These are phyloP conservation scores for Inga laurina DNA, from an alignment of 306 rosid genomes.

Conservation along the genomic window DNA sequence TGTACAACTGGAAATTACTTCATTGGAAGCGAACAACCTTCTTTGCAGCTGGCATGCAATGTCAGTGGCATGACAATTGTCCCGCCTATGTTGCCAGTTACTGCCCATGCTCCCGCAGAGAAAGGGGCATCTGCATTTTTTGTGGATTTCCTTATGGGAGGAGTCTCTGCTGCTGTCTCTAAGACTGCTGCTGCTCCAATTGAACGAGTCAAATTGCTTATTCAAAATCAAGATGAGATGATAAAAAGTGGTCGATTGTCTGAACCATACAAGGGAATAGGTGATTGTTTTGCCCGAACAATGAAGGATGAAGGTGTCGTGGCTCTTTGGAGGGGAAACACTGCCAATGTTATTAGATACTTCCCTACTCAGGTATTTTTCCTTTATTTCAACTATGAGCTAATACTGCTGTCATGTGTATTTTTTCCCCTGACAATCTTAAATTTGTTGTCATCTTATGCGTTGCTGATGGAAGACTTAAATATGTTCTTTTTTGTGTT, in stretches of 20 bases:
- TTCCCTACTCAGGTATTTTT: conserved; percentile 78
- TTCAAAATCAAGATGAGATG: conserved; percentile 94
- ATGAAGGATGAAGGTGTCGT: conserved; percentile 80
- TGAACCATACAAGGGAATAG: conserved; percentile 82
- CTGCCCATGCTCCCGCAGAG: conserved; percentile 69
- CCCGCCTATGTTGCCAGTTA: conserved; percentile 38
- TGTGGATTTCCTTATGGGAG: conserved; percentile 86
- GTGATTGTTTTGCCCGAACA: conserved; percentile 83
- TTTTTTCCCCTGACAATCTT: neutral
- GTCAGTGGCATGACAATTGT: conserved; percentile 46
- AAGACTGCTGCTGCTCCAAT: conserved; percentile 95
- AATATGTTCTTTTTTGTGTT: neutral
- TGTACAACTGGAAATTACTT: conserved; percentile 29
- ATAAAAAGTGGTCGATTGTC: conserved; percentile 75
- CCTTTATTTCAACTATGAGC: neutral
- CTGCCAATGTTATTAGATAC: conserved; percentile 92
- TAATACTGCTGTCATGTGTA: neutral
- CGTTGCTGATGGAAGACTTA: neutral
- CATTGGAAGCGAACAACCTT: conserved; percentile 38
- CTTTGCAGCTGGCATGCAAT: conserved; percentile 24
- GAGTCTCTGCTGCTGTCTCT: conserved; percentile 92
- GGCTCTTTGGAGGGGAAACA: conserved; percentile 90
- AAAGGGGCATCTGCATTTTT: conserved; percentile 59
- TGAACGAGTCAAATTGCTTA: conserved; percentile 77
- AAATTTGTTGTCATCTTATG: neutral